Conservation (phyloP, 2,329 filamentous ascomycete species). For the Penicillium polonicum region DNA sequence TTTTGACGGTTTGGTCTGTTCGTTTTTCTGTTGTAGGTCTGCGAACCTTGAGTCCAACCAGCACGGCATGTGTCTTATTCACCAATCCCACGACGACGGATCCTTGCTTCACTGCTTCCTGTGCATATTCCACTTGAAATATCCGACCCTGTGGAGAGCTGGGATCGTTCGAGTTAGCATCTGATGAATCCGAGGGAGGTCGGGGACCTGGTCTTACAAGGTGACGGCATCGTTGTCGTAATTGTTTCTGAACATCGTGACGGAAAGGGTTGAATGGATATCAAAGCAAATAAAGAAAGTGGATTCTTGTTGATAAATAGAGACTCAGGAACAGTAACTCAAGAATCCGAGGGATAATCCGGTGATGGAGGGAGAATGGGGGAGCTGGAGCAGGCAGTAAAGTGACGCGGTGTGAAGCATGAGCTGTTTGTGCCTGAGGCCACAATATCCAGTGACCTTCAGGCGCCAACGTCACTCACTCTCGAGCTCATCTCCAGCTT, state of each 20-base stretch:
- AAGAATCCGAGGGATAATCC: conserved; percentile 18
- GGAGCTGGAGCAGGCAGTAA: conserved; percentile 34
- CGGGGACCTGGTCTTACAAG: conserved; percentile 63
- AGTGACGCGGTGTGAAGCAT: conserved; percentile 37
- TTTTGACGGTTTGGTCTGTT: background rate
- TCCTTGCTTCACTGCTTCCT: conserved; percentile 97
- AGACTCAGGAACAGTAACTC: conserved; percentile 12
- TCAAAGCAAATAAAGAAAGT: conserved; percentile 4
- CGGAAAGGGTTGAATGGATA: conserved; percentile 16
- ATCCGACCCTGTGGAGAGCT: conserved; percentile 99
- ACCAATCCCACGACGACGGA: conserved; percentile 95
- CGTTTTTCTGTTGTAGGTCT: conserved; percentile 2
- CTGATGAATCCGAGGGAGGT: conserved; percentile 14
- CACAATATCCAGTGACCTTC: conserved; percentile 26
- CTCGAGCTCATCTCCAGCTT: conserved; percentile 16
- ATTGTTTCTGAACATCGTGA: conserved; percentile 97
- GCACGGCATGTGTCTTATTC: conserved; percentile 96
- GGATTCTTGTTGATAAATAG: conserved; percentile 12
- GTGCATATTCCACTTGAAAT: conserved; percentile 99
- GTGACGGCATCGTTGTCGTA: conserved; percentile 99
- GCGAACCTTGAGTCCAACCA: conserved; percentile 90
- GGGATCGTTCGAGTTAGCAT: conserved; percentile 21
- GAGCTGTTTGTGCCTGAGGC: conserved; percentile 30
- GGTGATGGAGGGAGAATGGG: conserved; percentile 19
- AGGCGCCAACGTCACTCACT: conserved; percentile 35